A percentile compares a stretch with the other conserved stretches of the same genome.
Evolutionary conservation across 1,284 basidiomycete genomes (phyloP).

Genomic region (Xerocomus tenax): DNA sequence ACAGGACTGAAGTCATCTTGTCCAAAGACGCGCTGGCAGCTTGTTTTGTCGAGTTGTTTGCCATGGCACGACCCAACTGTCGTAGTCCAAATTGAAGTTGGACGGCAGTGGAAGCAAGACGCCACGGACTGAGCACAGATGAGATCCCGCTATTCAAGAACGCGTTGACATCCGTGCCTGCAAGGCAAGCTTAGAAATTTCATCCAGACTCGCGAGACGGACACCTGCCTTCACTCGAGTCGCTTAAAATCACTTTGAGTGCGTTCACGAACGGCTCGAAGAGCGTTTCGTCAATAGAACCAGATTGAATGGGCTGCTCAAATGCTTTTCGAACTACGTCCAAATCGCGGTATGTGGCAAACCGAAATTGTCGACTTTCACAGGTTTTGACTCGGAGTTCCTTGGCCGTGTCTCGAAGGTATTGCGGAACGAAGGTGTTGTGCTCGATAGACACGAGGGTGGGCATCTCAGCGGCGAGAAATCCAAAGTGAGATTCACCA

Average conservation of each 20-base stretch:
- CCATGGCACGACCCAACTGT: constrained; percentile 57
- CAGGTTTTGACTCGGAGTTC: constrained; percentile 52
- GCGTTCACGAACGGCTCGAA: constrained; percentile 61
- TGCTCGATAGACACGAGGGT: constrained; percentile 62
- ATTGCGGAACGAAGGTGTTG: constrained; percentile 43
- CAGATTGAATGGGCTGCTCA: constrained; percentile 48
- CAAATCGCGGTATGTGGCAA: constrained; percentile 63
- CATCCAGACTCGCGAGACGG: not conserved
- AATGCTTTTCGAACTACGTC: constrained; percentile 61
- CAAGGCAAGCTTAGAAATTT: constrained; percentile 5
- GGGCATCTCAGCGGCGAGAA: constrained; percentile 55
- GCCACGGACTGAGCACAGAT: constrained; percentile 69
- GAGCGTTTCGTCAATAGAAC: constrained; percentile 43
- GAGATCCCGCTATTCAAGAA: constrained; percentile 54
- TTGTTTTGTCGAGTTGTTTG: constrained; percentile 46
- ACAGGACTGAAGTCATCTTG: constrained; percentile 54
- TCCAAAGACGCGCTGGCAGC: constrained; percentile 51
- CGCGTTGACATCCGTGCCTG: constrained; percentile 38
- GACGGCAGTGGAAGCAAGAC: constrained; percentile 67
- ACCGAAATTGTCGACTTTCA: constrained; percentile 53
- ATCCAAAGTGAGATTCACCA: constrained; percentile 52
- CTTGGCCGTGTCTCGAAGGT: constrained; percentile 40
- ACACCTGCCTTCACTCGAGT: constrained; percentile 38
- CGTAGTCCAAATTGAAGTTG: constrained; percentile 67
- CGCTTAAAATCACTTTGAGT: constrained; percentile 52